Percentiles rank a stretch among this genome's conserved stretches.
These are phyloP conservation scores for Gentiana dahurica DNA, from an alignment of 257 asterid species.

Conservation along the genomic window DNA sequence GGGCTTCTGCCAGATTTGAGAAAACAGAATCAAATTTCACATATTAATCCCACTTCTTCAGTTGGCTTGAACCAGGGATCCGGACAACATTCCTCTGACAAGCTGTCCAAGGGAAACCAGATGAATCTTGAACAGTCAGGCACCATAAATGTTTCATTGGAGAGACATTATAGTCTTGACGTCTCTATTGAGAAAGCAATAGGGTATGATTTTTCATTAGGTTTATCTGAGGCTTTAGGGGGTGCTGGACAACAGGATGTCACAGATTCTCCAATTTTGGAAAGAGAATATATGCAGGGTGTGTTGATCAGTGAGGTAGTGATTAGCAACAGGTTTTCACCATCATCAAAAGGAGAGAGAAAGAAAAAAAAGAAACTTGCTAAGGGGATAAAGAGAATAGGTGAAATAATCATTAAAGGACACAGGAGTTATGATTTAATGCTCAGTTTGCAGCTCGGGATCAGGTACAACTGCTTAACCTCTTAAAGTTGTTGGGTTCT, in stretches of 20 bases:
- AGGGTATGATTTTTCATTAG: constrained; percentile 46
- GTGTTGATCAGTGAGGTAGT: constrained; percentile 79
- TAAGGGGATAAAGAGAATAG: constrained; percentile 73
- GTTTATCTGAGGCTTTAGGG: constrained; percentile 37
- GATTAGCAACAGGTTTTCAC: constrained; percentile 59
- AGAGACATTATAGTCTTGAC: constrained; percentile 93
- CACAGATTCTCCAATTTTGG: constrained; percentile 53
- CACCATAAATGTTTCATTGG: constrained; percentile 44
- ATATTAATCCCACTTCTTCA: constrained; percentile 48
- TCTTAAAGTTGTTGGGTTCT: neutral
- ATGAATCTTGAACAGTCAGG: constrained; percentile 54
- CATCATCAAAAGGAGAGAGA: constrained; percentile 53
- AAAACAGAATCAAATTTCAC: constrained; percentile 69
- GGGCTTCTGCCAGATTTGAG: constrained; percentile 75
- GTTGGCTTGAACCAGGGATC: constrained; percentile 38
- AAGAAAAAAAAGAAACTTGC: constrained; percentile 64
- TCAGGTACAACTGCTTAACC: constrained; percentile 42
- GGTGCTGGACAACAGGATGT: constrained; percentile 40
- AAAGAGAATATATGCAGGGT: constrained; percentile 98
- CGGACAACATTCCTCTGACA: constrained; percentile 29
- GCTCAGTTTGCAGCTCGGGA: constrained; percentile 97
- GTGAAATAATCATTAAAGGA: constrained; percentile 90
- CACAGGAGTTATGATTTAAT: constrained; percentile 97
- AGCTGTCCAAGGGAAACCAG: constrained; percentile 38
- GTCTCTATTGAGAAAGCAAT: constrained; percentile 76